Base-by-base conservation (phyloP, 805 yeast genomes). In the Maudiozyma bulderi region DNA sequence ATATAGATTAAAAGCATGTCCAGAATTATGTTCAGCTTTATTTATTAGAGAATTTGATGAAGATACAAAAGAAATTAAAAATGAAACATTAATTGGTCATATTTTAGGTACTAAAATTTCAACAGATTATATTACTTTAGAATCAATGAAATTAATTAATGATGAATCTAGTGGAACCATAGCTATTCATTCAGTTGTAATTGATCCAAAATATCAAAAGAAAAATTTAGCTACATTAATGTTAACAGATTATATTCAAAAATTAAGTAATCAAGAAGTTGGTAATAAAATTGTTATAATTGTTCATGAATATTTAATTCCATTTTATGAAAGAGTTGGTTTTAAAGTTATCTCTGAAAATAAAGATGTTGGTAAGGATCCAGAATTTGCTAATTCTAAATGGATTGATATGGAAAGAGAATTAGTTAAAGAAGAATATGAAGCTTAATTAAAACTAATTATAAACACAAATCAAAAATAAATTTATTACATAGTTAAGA, bases 1-100 rank as follows among this genome's bases (percentile, higher is more conserved):
- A 54, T 91, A 86, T 70, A 75, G 97, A 57, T 73, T 91, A 54
- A 74, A 75, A 1, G 80, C 72, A 4, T 90, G 97, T 64, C 98
- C 98, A 8, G 99, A 91, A 65, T 76, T 91, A 50, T 81, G 93
- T 55, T 80, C 90, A 6, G 98, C 98, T 2, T 73, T 93, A 49
- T 93, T 91, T 60, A 73, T 88, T 46, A 74, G 96, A 61, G 79
- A 79, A 49, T 84, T 84, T 40, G 67, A 62, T 14, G 63, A 55
- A 3, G 65, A 59, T 32, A 65, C 62, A 7, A 59, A 59, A 39
- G 53, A 73, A 67, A 54, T 77, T 76, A 45, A 73, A 76, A 30
- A 79, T 75, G 57, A 75, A 53, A 77, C 73, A 6, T 72, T 90
- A 52, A 80, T 89, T 54, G 96, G 90, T 8, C 95, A 86, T 59